Percentiles rank a stretch among this genome's conserved stretches.
Evolutionary conservation across 1,284 basidiomycete species (phyloP).

Genomic region (Microbotryum intermedium): DNA sequence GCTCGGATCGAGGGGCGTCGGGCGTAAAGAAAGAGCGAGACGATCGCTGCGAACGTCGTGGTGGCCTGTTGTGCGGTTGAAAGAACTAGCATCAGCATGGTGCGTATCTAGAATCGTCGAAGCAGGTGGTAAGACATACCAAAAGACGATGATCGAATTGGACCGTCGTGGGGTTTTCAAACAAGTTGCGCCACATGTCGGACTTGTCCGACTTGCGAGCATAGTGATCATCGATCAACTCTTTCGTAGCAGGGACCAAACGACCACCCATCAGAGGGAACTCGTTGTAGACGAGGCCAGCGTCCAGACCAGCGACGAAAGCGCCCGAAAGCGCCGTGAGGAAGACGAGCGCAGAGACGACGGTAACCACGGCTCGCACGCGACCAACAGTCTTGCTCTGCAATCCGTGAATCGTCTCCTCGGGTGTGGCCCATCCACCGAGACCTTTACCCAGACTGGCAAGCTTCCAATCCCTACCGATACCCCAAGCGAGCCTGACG

Average conservation of each 20-base stretch:
- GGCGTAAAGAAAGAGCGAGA: constrained; percentile 54
- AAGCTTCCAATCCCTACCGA: constrained; percentile 72
- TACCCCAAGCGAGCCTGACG: constrained; percentile 70
- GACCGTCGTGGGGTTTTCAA: constrained; percentile 96
- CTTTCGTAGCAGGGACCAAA: constrained; percentile 69
- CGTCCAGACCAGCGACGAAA: constrained; percentile 95
- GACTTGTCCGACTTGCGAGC: constrained; percentile 57
- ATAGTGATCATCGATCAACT: constrained; percentile 73
- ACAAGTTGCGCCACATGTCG: constrained; percentile 78
- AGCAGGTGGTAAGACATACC: constrained; percentile 55
- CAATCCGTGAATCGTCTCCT: constrained; percentile 43
- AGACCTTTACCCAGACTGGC: constrained; percentile 43
- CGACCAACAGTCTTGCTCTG: constrained; percentile 51
- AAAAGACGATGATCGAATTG: constrained; percentile 93
- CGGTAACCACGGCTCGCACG: constrained; percentile 55
- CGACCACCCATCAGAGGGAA: constrained; percentile 94
- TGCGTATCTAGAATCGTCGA: too few relatives aligned
- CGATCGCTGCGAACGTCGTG: constrained; percentile 64
- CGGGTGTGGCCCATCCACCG: constrained; percentile 29
- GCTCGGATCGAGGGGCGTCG: constrained; percentile 49
- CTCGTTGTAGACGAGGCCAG: constrained; percentile 93
- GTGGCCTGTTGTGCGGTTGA: constrained; percentile 60
- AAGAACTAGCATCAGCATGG: too few relatives aligned
- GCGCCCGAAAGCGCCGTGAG: constrained; percentile 90
- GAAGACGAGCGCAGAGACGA: constrained; percentile 67